A percentile compares a stretch with the other conserved stretches of the same genome.
Conservation (phyloP, 805 yeast species). For the Candida cerambycidarum region DNA sequence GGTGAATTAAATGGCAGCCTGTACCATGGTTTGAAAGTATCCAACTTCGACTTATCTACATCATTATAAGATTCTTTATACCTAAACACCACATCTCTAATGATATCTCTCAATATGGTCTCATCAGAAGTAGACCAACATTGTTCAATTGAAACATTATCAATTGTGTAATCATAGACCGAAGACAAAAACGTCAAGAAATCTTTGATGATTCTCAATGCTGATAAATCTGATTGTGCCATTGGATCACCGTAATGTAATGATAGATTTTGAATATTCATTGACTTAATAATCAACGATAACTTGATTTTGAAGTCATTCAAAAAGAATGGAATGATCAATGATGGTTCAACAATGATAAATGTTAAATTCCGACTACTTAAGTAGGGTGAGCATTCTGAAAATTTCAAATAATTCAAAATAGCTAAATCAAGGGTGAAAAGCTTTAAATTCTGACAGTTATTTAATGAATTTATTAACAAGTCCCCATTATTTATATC, state of each 20-base stretch:
- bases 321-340: constrained; percentile 14
- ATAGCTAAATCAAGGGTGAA: constrained; percentile 18
- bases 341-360: constrained; percentile 23
- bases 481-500: constrained; percentile 5
- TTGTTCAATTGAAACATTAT: constrained; percentile 13
- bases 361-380: constrained; percentile 6
- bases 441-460: constrained; percentile 7
- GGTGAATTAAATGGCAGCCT: constrained; percentile 22
- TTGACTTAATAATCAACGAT: constrained; percentile 13
- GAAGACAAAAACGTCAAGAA: constrained; percentile 16
- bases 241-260: constrained; percentile 30
- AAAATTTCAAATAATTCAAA: constrained; percentile 1
- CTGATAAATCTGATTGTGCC: constrained; percentile 24
- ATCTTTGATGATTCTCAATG: constrained; percentile 20
- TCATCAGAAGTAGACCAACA: constrained; percentile 35
- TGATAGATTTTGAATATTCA: constrained; percentile 16
- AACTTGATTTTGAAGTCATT: constrained; percentile 13
- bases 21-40: constrained; percentile 18
- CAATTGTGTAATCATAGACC: neutral
- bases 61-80: neutral
- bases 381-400: neutral
- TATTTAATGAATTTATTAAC: constrained; percentile 4
- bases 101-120: constrained; percentile 18
- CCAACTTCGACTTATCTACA: constrained; percentile 9
- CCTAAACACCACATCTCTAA: constrained; percentile 11